Conservation (phyloP, 176 grass and related monocot genomes). For the Carex scoparia region DNA sequence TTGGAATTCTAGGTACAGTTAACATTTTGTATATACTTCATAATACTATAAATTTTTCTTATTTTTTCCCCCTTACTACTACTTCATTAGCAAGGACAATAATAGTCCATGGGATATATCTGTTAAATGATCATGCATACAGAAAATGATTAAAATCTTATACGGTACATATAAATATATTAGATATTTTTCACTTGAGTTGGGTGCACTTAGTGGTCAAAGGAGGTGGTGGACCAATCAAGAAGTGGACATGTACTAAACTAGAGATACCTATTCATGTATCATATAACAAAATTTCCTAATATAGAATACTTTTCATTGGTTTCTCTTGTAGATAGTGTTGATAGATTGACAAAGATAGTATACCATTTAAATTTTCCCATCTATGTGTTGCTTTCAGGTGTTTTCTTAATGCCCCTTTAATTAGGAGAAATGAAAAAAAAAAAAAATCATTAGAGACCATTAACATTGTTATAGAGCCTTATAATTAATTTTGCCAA, state of each 20-base stretch:
- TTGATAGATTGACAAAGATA: not conserved
- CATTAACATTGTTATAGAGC: not conserved
- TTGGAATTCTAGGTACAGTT: slow-evolving; percentile 61
- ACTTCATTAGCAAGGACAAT: not conserved
- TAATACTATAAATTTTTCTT: not conserved
- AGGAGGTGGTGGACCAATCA: slow-evolving; percentile 16
- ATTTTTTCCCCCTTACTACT: not conserved
- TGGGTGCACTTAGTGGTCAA: slow-evolving; percentile 25
- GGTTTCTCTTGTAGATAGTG: not conserved
- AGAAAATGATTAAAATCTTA: not conserved
- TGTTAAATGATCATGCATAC: not conserved
- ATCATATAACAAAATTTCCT: slow-evolving; percentile 21
- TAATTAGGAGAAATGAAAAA: not conserved
- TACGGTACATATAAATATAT: not conserved
- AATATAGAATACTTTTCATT: slow-evolving; percentile 11
- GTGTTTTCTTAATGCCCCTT: not conserved
- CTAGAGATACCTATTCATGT: not conserved
- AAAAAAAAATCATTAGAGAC: not conserved
- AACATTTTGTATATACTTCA: not conserved
- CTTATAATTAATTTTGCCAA: not conserved
- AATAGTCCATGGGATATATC: not conserved
- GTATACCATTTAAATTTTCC: not conserved
- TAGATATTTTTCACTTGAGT: not conserved
- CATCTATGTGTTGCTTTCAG: slow-evolving; percentile 18
- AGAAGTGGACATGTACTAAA: slow-evolving; percentile 24